Evolutionary conservation across 2,329 filamentous ascomycete genomes (phyloP).

Genomic region (Penicillium sp.): DNA sequence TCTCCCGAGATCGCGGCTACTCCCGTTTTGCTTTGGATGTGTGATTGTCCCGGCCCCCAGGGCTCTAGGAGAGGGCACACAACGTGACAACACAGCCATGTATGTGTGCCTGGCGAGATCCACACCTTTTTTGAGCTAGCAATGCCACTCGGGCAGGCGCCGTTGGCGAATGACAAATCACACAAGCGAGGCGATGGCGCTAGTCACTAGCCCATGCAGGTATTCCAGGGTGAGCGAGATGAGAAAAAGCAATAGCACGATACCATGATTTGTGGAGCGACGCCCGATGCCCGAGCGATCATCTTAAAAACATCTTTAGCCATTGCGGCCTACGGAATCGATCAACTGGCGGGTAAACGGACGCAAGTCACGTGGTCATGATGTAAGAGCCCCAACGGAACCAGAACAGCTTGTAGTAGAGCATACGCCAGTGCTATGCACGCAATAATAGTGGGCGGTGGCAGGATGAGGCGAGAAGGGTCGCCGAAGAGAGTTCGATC

Average conservation of each 20-base stretch:
- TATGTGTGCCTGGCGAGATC: not conserved
- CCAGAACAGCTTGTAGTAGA: constrained; percentile 20
- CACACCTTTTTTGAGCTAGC: not conserved
- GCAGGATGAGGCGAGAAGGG: not conserved
- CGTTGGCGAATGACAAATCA: constrained; percentile 8
- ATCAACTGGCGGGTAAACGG: not conserved
- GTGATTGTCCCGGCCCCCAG: not conserved
- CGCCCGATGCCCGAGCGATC: not conserved
- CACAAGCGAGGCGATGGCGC: not conserved
- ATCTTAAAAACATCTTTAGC: not conserved
- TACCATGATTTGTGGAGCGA: not conserved
- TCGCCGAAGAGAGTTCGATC: not conserved
- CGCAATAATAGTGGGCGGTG: not conserved
- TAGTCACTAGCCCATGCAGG: not conserved
- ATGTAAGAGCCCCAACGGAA: not conserved
- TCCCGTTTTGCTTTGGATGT: not conserved
- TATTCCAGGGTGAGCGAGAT: not conserved
- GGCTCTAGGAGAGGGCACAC: not conserved
- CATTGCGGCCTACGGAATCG: not conserved
- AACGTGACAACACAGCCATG: not conserved
- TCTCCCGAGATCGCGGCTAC: not conserved
- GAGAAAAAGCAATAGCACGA: not conserved
- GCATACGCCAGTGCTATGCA: not conserved
- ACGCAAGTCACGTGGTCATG: not conserved
- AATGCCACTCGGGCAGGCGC: not conserved